Evolutionary conservation across 2,329 filamentous ascomycete species (phyloP).

Genomic region (Phialophora tarda): DNA sequence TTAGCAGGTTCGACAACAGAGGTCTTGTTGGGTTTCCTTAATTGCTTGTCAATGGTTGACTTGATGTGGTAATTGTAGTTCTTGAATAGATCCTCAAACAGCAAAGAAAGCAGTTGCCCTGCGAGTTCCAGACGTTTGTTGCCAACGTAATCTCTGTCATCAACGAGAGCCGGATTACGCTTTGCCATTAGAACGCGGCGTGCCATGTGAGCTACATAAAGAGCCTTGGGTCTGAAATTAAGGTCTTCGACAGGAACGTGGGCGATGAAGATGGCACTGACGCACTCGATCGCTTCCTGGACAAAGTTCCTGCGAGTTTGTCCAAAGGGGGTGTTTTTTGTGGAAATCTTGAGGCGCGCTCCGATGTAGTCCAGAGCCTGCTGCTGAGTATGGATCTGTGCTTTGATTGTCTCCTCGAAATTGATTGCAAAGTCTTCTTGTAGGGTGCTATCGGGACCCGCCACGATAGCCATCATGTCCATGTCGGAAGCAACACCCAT

Average conservation of each 20-base stretch:
- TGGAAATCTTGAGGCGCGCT: slow-evolving; percentile 82
- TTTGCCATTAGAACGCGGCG: slow-evolving; percentile 94
- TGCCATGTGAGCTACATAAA: slow-evolving; percentile 97
- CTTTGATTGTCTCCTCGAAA: slow-evolving; percentile 87
- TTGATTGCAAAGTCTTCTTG: slow-evolving; percentile 96
- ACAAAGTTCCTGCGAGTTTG: slow-evolving; percentile 76
- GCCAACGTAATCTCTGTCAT: slow-evolving; percentile 96
- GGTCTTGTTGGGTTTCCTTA: slow-evolving; percentile 91
- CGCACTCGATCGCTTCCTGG: slow-evolving; percentile 88
- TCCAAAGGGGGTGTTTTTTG: slow-evolving; percentile 62
- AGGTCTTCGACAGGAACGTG: slow-evolving; percentile 90
- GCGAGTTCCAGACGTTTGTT: slow-evolving; percentile 96
- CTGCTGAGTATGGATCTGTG: slow-evolving; percentile 87
- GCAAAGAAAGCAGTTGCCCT: slow-evolving; percentile 86
- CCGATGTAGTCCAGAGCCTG: slow-evolving; percentile 95
- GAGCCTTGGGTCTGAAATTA: slow-evolving; percentile 94
- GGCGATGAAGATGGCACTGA: slow-evolving; percentile 90
- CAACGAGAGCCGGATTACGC: slow-evolving; percentile 85
- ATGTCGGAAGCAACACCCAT: slow-evolving; percentile 93
- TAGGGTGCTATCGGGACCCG: slow-evolving; percentile 83
- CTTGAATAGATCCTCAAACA: slow-evolving; percentile 99
- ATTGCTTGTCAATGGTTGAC: slow-evolving; percentile 89
- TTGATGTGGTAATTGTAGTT: slow-evolving; percentile 89
- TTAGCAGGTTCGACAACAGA: slow-evolving; percentile 85
- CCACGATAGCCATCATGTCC: slow-evolving; percentile 89